Evolutionary conservation across 2,329 filamentous ascomycete species (phyloP).

Genomic region (Clarireedia monteithiana): DNA sequence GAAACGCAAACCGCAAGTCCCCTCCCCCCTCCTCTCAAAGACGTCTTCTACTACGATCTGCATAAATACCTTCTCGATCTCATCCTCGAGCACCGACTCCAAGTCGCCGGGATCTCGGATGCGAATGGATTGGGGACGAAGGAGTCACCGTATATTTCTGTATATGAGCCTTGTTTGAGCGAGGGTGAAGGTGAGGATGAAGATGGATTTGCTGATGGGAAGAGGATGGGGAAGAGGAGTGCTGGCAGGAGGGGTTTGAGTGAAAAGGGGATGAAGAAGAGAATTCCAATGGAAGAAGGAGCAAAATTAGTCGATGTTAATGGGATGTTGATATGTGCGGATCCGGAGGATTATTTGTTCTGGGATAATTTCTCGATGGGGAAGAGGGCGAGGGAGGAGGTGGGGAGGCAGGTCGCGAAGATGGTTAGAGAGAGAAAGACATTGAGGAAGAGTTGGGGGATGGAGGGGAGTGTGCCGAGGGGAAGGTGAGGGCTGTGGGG

Average conservation of each 20-base stretch:
- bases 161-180: constrained; percentile 20
- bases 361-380: constrained; percentile 42
- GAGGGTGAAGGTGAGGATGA: constrained; percentile 16
- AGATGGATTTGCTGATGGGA: background rate
- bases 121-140: constrained; percentile 36
- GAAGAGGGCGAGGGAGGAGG: constrained; percentile 29
- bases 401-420: constrained; percentile 28
- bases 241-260: constrained; percentile 13
- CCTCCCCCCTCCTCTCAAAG: constrained; percentile 17
- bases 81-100: constrained; percentile 42
- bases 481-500: background rate
- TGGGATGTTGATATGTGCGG: constrained; percentile 31
- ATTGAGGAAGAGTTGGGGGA: background rate
- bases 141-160: constrained; percentile 14
- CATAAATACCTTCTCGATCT: constrained; percentile 35
- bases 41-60: constrained; percentile 21
- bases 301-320: constrained; percentile 10
- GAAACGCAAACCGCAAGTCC: constrained; percentile 6
- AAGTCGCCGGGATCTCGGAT: constrained; percentile 36
- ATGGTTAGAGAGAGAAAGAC: constrained; percentile 9
- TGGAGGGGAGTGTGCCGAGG: background rate
- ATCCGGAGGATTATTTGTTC: constrained; percentile 40
- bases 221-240: background rate
- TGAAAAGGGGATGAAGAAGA: background rate
- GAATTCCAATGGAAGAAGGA: background rate